These are phyloP conservation scores for Tricholoma sp. DNA, from an alignment of 768 basidiomycete species.

Conservation along the genomic window DNA sequence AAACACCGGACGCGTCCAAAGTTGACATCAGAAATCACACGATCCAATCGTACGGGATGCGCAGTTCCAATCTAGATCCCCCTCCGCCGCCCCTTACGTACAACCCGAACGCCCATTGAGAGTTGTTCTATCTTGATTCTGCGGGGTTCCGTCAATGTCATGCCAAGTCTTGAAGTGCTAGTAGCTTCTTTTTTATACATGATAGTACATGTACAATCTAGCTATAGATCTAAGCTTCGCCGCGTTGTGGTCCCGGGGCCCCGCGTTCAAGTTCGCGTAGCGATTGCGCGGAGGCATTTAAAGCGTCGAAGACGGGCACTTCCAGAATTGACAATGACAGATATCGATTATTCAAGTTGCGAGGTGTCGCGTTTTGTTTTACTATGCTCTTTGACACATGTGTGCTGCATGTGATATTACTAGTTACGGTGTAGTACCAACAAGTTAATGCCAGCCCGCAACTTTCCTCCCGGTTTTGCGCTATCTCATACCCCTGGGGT, in stretches of 20 bases:
- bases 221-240: too few relatives aligned
- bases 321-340: too few relatives aligned
- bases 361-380: neutral
- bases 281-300: neutral
- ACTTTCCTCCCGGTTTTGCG: too few relatives aligned
- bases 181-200: neutral
- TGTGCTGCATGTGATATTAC: too few relatives aligned
- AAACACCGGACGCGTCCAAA: neutral
- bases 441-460: too few relatives aligned
- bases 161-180: neutral
- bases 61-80: neutral
- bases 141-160: neutral
- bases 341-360: neutral
- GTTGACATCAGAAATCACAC: neutral
- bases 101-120: neutral
- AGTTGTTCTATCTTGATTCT: neutral
- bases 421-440: too few relatives aligned
- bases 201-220: too few relatives aligned
- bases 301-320: neutral
- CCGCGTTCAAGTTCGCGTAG: too few relatives aligned
- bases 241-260: too few relatives aligned
- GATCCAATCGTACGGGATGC: neutral
- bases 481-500: too few relatives aligned
- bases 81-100: neutral
- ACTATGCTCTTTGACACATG: too few relatives aligned